Evolutionary conservation across 1,284 basidiomycete genomes (phyloP).

Genomic region (Ustilago crameri): DNA sequence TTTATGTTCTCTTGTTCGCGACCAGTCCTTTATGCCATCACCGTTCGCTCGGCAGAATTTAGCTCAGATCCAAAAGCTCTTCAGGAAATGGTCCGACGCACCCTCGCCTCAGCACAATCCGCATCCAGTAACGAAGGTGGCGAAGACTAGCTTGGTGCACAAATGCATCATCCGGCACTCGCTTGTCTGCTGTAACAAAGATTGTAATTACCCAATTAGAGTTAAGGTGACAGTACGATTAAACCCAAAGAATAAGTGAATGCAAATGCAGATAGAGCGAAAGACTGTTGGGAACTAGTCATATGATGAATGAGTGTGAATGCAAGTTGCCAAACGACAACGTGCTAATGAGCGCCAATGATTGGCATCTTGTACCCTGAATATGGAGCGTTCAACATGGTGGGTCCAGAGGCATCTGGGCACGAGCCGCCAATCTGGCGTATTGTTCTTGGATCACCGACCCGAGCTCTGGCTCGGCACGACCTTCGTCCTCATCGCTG

Average conservation of each 20-base stretch:
- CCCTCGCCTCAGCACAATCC: conserved; percentile 30
- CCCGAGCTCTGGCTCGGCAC: conserved; percentile 21
- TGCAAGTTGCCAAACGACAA: no score
- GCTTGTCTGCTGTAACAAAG: neutral
- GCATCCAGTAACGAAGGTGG: conserved; percentile 2
- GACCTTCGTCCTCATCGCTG: conserved; percentile 12
- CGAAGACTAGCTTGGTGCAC: conserved; percentile 1
- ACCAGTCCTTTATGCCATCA: conserved; percentile 54
- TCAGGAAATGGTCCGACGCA: conserved; percentile 50
- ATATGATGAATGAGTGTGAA: neutral
- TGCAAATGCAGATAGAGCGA: neutral
- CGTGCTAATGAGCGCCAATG: no score
- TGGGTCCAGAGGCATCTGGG: conserved; percentile 35
- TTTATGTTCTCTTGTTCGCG: no score
- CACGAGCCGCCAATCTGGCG: conserved; percentile 36
- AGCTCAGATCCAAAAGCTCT: conserved; percentile 48
- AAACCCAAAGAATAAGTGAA: conserved; percentile 7
- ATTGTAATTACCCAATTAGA: conserved; percentile 20
- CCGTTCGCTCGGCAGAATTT: conserved; percentile 53
- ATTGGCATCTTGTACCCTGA: no score
- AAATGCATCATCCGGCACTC: neutral
- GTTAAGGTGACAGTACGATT: no score
- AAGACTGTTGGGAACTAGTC: conserved; percentile 1
- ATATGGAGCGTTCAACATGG: conserved; percentile 12
- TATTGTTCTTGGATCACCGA: conserved; percentile 42